Conservation (phyloP, 495 filamentous ascomycete species). For the Tuber aestivum region DNA sequence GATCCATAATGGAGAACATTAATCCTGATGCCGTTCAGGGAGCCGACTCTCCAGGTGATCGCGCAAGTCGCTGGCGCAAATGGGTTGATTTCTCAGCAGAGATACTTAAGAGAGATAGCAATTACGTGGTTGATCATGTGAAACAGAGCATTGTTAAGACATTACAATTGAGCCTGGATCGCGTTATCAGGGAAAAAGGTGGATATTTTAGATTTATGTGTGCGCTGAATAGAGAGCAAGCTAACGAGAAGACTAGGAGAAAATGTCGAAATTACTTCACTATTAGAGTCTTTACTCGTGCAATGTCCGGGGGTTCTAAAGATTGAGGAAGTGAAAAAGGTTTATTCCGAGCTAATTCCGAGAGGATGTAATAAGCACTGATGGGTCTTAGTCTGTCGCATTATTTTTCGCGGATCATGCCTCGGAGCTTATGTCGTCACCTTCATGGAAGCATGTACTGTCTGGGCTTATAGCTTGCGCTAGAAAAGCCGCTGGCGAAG, state of each 20-base stretch:
- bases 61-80: neutral
- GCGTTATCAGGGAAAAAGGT: slow-evolving; percentile 15
- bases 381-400: neutral
- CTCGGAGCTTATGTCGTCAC: slow-evolving; percentile 14
- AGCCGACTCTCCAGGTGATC: neutral
- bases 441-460: slow-evolving; percentile 23
- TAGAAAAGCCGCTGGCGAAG: slow-evolving; percentile 9
- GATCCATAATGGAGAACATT: slow-evolving; percentile 5
- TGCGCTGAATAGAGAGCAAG: neutral
- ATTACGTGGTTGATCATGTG: slow-evolving; percentile 18
- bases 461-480: slow-evolving; percentile 28
- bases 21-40: neutral
- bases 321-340: slow-evolving; percentile 12
- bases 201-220: neutral
- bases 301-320: slow-evolving; percentile 2
- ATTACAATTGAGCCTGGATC: slow-evolving; percentile 12
- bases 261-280: slow-evolving; percentile 10
- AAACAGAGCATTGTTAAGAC: slow-evolving; percentile 6
- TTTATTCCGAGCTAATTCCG: neutral
- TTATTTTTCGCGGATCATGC: slow-evolving; percentile 28
- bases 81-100: slow-evolving; percentile 28
- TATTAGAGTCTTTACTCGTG: slow-evolving; percentile 14
- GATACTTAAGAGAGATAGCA: slow-evolving; percentile 20
- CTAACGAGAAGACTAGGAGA: slow-evolving; percentile 8
- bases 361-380: slow-evolving; percentile 4